Base-by-base conservation (phyloP, 2,329 filamentous ascomycete genomes). In the Cercospora sp. region DNA sequence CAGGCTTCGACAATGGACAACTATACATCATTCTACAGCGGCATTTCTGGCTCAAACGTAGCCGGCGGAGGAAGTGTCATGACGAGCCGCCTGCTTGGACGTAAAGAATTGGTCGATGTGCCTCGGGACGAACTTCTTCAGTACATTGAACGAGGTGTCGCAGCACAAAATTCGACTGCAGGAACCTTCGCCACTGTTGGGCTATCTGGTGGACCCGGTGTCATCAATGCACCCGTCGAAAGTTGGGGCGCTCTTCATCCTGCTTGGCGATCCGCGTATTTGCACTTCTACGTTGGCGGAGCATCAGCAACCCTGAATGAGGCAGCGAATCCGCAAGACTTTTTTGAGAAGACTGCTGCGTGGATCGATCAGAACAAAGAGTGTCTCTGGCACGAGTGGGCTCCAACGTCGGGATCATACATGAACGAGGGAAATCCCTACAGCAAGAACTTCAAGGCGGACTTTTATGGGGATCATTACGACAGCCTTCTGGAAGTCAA, bases 381-480 rank as follows among this genome's bases (percentile, higher is more conserved):
- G 59, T 60, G 23, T 18, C 57, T 72, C 51, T 77, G 72, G 72
- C 78, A 77, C 51, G 68, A 80, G 9, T 73, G 80, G 26, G 80
- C 81, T 0, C 81, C 82, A 0, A 73, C 77, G 36, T 77, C 76
- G 9, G 79, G 80, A 1, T 74, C 74, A 3, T 84, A 84, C 69
- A 72, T 81, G 69, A 84, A 83, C 65, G 82, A 83, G 55, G 80
- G 72, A 10, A 76, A 81, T 65, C 80, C 79, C 70, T 76, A 76
- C 53, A 78, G 83, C 72, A 77, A 76, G 2, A 73, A 81, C 67
- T 83, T 78, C 73, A 74, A 82, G 73, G 58, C 78, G 36, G 77
- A 77, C 1, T 83, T 83, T 70, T 83, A 80, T 70, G 82, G 82
- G 3, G 64, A 65, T 3, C 82, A 81, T 66, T 83, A 82, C 62